Percentiles rank a stretch among this genome's conserved stretches.
Conservation (phyloP, 2,329 filamentous ascomycete genomes). For the Verticillium isaacii region DNA sequence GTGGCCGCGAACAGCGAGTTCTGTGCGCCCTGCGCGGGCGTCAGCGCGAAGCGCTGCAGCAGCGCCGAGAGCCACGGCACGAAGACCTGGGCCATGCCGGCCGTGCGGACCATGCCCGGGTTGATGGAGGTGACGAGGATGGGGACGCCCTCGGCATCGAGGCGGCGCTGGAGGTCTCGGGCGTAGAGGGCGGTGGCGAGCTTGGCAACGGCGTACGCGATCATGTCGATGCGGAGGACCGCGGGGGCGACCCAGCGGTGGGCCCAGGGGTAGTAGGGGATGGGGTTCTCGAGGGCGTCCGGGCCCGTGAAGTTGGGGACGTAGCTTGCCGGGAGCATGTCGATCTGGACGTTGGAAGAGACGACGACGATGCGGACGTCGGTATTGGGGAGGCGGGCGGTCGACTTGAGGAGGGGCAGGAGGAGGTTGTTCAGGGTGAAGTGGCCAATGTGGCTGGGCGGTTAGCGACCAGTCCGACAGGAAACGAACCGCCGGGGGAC, state of each 20-base stretch:
- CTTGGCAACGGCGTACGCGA: slow-evolving; percentile 18
- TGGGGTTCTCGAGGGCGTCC: slow-evolving; percentile 3
- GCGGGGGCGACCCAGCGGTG: slow-evolving; percentile 5
- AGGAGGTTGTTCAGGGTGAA: slow-evolving; percentile 20
- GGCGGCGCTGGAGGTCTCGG: slow-evolving; percentile 14
- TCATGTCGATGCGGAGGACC: slow-evolving; percentile 16
- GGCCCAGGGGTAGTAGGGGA: slow-evolving; percentile 10
- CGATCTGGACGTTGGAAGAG: slow-evolving; percentile 12
- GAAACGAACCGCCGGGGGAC: background rate
- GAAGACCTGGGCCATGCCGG: background rate
- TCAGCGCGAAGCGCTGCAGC: slow-evolving; percentile 5
- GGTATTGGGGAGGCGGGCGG: slow-evolving; percentile 7
- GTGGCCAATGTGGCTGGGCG: slow-evolving; percentile 18
- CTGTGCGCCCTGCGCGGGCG: slow-evolving; percentile 12
- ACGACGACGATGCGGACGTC: slow-evolving; percentile 21
- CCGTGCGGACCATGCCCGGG: slow-evolving; percentile 13
- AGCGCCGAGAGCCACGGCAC: slow-evolving; percentile 2
- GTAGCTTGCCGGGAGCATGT: slow-evolving; percentile 14
- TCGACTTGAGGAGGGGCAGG: slow-evolving; percentile 19
- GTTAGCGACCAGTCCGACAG: background rate
- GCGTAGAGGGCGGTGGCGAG: slow-evolving; percentile 16
- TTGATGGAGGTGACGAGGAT: slow-evolving; percentile 14
- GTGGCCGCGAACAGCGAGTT: slow-evolving; percentile 16
- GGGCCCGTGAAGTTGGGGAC: slow-evolving; percentile 15
- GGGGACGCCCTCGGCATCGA: slow-evolving; percentile 9